Evolutionary conservation across 1,139 yeast genomes (phyloP), one percentile per base, ranked within the genome.

Genomic region (Candida albicans): DNA sequence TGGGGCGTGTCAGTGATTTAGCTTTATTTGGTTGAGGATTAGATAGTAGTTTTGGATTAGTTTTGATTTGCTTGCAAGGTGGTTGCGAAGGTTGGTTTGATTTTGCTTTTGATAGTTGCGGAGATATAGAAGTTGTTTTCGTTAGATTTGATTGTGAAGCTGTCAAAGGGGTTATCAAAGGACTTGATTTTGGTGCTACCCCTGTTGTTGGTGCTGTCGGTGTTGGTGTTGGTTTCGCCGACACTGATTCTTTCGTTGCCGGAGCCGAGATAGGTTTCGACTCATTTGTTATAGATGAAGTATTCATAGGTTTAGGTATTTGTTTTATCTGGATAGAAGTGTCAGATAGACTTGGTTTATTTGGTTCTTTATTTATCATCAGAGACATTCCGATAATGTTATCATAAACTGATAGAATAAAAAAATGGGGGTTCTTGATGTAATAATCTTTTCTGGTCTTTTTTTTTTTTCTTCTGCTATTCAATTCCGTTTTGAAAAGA

Each of bases 1-100:
- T 24, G 8, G 40, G 42, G 8, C 38, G 42, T 10, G 32, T 13
- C 4, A 26, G 41, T 29, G 38, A 42, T 27, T 36, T 13, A 8
- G 35, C 12, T 24, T 35, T 31, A 7, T 28, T 32, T 35, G 10
- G 33, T 15, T 10, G 18, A 25, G 24, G 39, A 36, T 35, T 37
- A 9, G 8, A 40, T 25, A 9, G 38, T 30, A 15, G 39, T n/a
- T 29, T n/a, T 24, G 28, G 22, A n/a, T 33, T n/a, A 24, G 33
- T 33, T 12, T 31, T 37, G 4, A 24, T 8, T 35, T 25, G 35
- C 15, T 36, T 39, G 8, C 27, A 34, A 5, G 32, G 42, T 13
- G 35, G 34, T 24, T 25, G 32, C 9, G 29, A n/a, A 11, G 28
- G 35, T 27, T 39, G 42, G 10, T 29, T 37, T 15, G 41, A 4